Conservation (phyloP, 23 red algal genomes). For the Gracilaria caudata region DNA sequence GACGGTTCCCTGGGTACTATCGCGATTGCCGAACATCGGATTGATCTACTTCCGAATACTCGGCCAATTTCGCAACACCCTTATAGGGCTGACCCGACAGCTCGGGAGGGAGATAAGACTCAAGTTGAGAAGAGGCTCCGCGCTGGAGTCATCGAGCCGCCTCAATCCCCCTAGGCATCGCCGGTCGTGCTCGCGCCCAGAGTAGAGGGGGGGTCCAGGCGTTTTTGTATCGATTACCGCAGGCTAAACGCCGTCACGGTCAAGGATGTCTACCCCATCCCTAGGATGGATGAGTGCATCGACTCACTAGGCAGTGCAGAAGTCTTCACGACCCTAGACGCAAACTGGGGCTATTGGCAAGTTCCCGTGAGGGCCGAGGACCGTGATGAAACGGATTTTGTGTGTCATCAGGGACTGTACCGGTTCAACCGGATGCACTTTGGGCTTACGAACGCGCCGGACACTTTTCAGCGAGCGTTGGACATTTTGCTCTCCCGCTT, state of each 20-base stretch:
- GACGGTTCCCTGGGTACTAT: background rate
- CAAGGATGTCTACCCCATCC: constrained; percentile 42
- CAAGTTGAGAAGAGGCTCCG: constrained; percentile 20
- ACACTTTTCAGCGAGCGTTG: constrained; percentile 64
- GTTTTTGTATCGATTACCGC: constrained; percentile 45
- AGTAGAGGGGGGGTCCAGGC: constrained; percentile 23
- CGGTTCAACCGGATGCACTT: constrained; percentile 32
- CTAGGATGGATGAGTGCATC: no score
- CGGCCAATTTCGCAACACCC: background rate
- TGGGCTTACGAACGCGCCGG: constrained; percentile 47
- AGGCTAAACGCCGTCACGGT: constrained; percentile 22
- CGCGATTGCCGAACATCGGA: constrained; percentile 9
- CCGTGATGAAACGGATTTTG: constrained; percentile 40
- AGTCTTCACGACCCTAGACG: no score
- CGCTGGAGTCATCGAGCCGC: no score
- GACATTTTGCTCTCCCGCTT: constrained; percentile 48
- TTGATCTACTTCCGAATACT: constrained; percentile 22
- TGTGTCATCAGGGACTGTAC: constrained; percentile 34
- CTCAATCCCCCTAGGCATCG: constrained; percentile 4
- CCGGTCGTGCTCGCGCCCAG: constrained; percentile 44
- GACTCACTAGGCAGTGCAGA: no score
- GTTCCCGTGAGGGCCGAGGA: constrained; percentile 16
- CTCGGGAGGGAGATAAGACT: background rate
- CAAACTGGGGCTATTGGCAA: no score
- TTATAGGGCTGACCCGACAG: constrained; percentile 2